Percentiles rank a stretch among this genome's conserved stretches.
Evolutionary conservation across 768 basidiomycete genomes (phyloP).

Genomic region (Termitomyces sp.): DNA sequence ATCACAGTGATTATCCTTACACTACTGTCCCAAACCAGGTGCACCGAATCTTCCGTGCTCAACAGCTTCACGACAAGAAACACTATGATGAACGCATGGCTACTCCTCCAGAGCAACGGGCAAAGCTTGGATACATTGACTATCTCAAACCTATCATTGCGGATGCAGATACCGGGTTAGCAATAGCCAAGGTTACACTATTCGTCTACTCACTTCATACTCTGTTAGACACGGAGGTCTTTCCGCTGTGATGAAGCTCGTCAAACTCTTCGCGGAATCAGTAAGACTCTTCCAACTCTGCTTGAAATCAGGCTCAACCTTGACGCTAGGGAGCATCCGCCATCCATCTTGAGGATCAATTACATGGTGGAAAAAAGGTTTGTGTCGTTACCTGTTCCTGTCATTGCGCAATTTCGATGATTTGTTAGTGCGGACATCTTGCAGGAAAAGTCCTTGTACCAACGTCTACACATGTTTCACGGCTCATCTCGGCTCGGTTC

Average conservation of each 20-base stretch:
- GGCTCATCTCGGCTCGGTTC: constrained; percentile 81
- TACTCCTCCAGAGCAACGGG: constrained; percentile 54
- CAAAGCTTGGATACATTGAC: constrained; percentile 73
- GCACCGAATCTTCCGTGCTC: constrained; percentile 84
- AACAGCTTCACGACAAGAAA: constrained; percentile 89
- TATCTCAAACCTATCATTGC: constrained; percentile 92
- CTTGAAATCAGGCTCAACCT: not conserved
- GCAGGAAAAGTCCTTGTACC: constrained; percentile 93
- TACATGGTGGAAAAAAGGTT: constrained; percentile 91
- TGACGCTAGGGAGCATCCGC: constrained; percentile 67
- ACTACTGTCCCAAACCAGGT: constrained; percentile 97
- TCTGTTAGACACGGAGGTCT: constrained; percentile 75
- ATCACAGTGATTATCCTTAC: constrained; percentile 82
- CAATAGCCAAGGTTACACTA: constrained; percentile 1
- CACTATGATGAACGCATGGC: constrained; percentile 84
- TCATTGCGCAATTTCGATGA: not conserved
- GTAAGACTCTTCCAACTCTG: constrained; percentile 25
- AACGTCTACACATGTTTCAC: constrained; percentile 77
- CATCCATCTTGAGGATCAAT: constrained; percentile 91
- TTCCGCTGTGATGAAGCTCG: constrained; percentile 93
- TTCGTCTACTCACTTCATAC: constrained; percentile 3
- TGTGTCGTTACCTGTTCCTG: not conserved
- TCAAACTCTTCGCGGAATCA: constrained; percentile 92
- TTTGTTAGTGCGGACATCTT: constrained; percentile 70
- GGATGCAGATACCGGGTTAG: constrained; percentile 90